These are phyloP conservation scores for Blastobotrys aristatus DNA, from an alignment of 1,139 yeast species.

Conservation along the genomic window DNA sequence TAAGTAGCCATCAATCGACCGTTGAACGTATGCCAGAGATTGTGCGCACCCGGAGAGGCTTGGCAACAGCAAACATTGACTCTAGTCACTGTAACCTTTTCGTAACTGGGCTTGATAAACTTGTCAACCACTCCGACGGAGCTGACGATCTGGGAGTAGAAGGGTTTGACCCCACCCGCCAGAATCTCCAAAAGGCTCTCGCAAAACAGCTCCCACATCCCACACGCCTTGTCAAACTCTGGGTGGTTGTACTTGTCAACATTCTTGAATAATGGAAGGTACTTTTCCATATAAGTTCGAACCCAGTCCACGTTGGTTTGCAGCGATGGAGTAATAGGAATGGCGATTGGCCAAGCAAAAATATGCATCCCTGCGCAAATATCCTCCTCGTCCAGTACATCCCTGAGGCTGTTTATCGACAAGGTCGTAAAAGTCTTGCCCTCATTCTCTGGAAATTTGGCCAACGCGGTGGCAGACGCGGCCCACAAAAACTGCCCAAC, in stretches of 20 bases:
- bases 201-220: neutral
- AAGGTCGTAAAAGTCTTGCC: neutral
- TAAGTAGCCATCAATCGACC: neutral
- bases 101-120: neutral
- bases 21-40: neutral
- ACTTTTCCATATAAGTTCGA: neutral
- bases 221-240: neutral
- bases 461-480: neutral
- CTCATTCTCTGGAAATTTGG: neutral
- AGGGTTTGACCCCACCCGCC: neutral
- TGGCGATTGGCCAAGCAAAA: neutral
- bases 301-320: neutral
- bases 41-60: neutral
- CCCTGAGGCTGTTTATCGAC: neutral
- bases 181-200: neutral
- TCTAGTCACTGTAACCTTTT: neutral
- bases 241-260: too few species aligned
- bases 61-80: neutral
- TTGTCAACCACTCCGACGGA: neutral
- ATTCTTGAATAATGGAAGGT: neutral
- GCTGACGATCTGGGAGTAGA: neutral
- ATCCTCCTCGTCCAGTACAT: neutral
- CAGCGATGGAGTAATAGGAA: neutral
- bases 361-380: neutral
- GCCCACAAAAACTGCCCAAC: neutral